Evolutionary conservation across 2,329 filamentous ascomycete species (phyloP).

Genomic region (Ophiostoma fasciatum): DNA sequence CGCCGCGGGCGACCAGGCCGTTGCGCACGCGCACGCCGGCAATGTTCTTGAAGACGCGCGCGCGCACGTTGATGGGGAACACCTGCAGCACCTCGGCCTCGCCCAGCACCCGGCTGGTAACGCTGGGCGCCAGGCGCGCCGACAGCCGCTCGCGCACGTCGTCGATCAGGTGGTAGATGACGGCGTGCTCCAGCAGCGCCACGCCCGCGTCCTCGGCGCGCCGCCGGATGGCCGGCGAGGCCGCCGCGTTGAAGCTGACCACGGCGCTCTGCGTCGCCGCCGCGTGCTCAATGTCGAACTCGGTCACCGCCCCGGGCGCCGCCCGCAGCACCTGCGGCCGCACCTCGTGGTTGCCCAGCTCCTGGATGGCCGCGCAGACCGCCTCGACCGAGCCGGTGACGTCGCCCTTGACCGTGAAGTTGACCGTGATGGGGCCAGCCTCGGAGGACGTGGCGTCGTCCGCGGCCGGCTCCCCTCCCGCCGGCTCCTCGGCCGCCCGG

Average conservation of each 20-base stretch:
- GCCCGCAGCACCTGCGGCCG: constrained; percentile 61
- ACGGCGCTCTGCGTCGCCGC: constrained; percentile 60
- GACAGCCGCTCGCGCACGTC: constrained; percentile 55
- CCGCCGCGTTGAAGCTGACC: constrained; percentile 69
- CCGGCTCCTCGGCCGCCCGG: constrained; percentile 23
- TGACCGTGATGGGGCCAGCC: constrained; percentile 40
- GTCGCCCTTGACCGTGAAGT: constrained; percentile 83
- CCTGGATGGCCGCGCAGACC: constrained; percentile 59
- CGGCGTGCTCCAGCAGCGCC: constrained; percentile 66
- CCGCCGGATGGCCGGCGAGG: constrained; percentile 52
- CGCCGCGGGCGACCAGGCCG: constrained; percentile 50
- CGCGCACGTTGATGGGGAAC: constrained; percentile 72
- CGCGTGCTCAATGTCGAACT: constrained; percentile 84
- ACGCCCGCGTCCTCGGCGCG: constrained; percentile 60
- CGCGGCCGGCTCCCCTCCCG: constrained; percentile 19
- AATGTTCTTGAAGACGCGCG: constrained; percentile 55
- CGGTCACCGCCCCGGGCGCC: constrained; percentile 60
- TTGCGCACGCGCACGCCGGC: constrained; percentile 83
- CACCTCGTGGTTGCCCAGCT: constrained; percentile 75
- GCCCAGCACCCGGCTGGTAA: constrained; percentile 59
- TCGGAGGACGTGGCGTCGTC: constrained; percentile 9
- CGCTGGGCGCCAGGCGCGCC: constrained; percentile 49
- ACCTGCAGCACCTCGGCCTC: constrained; percentile 76
- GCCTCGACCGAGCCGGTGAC: constrained; percentile 91
- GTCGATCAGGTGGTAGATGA: constrained; percentile 71